These are phyloP conservation scores for Solanum appendiculatum DNA, from an alignment of 257 asterid genomes.

Conservation along the genomic window DNA sequence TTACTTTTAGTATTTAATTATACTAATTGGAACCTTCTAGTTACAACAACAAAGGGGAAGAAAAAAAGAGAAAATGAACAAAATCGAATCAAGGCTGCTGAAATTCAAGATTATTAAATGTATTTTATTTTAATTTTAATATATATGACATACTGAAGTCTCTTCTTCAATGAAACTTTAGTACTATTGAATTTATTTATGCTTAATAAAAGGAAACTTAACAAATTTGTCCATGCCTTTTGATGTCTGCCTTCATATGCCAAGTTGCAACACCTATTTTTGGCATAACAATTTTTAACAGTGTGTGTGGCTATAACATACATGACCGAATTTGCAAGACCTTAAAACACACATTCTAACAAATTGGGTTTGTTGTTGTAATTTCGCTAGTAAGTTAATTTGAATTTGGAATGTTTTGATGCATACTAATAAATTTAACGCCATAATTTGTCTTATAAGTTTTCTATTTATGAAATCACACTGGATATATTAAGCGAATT, in stretches of 20 bases:
- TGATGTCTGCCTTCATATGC: background rate
- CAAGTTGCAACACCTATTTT: background rate
- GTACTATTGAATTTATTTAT: background rate
- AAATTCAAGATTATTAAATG: background rate
- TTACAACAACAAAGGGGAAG: background rate
- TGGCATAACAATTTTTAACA: background rate
- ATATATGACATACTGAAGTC: background rate
- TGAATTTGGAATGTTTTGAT: too few species aligned
- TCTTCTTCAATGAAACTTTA: background rate
- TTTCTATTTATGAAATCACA: too few species aligned
- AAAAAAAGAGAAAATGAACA: background rate
- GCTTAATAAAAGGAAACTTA: background rate
- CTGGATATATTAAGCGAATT: too few species aligned
- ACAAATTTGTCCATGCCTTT: background rate
- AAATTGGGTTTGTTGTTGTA: too few species aligned
- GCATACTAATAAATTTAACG: too few species aligned
- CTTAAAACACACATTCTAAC: background rate
- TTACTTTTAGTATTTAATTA: background rate
- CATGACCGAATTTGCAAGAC: background rate
- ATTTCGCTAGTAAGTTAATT: too few species aligned
- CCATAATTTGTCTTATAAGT: too few species aligned
- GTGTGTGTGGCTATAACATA: background rate
- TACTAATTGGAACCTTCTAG: background rate
- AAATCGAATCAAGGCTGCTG: background rate
- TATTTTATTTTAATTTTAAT: background rate